A percentile compares a stretch with the other conserved stretches of the same genome.
Conservation (phyloP, 2,329 filamentous ascomycete species). For the Immersiporthe knoxdaviesiana region DNA sequence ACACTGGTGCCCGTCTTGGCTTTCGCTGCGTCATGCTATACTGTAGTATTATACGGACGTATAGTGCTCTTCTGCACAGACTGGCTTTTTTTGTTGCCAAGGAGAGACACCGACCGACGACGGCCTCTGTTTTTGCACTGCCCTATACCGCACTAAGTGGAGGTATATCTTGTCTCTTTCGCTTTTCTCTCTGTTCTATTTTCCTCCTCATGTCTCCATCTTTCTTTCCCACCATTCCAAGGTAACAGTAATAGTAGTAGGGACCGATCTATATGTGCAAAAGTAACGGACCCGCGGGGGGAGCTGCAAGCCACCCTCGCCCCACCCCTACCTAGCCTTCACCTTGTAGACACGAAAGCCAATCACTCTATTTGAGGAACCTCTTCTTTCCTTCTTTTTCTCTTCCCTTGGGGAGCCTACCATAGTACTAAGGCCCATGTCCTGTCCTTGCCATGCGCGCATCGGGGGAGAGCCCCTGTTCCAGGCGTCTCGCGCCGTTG, state of each 20-base stretch:
- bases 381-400: slow-evolving; percentile 11
- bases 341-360: neutral
- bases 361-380: slow-evolving; percentile 7
- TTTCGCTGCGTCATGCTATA: slow-evolving; percentile 20
- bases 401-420: neutral
- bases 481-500: slow-evolving; percentile 19
- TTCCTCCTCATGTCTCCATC: neutral
- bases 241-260: neutral
- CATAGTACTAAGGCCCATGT: too few species aligned
- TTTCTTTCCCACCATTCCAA: neutral
- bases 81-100: neutral
- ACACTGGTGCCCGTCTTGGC: slow-evolving; percentile 24
- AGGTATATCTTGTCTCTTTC: neutral
- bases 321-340: neutral
- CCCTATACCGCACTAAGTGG: neutral
- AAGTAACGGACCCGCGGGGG: neutral
- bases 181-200: neutral
- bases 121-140: neutral
- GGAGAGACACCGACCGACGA: neutral
- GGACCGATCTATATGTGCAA: neutral
- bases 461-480: slow-evolving; percentile 13
- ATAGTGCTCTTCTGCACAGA: too few species aligned
- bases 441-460: neutral
- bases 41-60: too few species aligned
- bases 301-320: neutral